These are phyloP conservation scores for Citrus reticulata DNA, from an alignment of 345 rosid species.

Conservation along the genomic window DNA sequence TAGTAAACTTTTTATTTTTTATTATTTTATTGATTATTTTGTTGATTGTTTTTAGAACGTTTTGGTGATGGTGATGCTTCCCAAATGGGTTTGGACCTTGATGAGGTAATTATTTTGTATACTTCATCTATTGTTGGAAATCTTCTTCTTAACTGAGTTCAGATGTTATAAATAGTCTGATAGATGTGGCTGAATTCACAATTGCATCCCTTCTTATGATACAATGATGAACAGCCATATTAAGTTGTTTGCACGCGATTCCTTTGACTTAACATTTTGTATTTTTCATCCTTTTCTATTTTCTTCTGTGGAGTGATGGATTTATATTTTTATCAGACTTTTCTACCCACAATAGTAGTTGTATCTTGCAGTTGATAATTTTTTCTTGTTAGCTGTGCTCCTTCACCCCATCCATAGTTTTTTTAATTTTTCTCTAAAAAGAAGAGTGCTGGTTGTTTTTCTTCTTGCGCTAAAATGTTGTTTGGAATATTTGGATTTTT, in stretches of 20 bases:
- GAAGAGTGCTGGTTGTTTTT: not conserved
- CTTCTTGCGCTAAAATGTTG: not conserved
- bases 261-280: not conserved
- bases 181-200: not conserved
- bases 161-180: not conserved
- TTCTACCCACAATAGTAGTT: not conserved
- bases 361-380: not conserved
- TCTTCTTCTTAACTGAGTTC: not conserved
- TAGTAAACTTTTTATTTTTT: not conserved
- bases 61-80: slow-evolving; percentile 98
- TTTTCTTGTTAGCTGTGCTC: not conserved
- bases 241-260: not conserved
- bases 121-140: not conserved
- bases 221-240: not conserved
- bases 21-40: slow-evolving; percentile 6
- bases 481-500: not conserved
- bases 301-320: not conserved
- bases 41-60: slow-evolving; percentile 57
- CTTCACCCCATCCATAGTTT: not conserved
- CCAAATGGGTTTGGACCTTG: slow-evolving; percentile 87
- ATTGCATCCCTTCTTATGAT: not conserved
- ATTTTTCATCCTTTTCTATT: not conserved
- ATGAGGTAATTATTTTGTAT: slow-evolving; percentile 59
- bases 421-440: no score
- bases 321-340: not conserved